Base-by-base conservation (phyloP, 805 yeast genomes). In the Saccharomycopsis schoenii region DNA sequence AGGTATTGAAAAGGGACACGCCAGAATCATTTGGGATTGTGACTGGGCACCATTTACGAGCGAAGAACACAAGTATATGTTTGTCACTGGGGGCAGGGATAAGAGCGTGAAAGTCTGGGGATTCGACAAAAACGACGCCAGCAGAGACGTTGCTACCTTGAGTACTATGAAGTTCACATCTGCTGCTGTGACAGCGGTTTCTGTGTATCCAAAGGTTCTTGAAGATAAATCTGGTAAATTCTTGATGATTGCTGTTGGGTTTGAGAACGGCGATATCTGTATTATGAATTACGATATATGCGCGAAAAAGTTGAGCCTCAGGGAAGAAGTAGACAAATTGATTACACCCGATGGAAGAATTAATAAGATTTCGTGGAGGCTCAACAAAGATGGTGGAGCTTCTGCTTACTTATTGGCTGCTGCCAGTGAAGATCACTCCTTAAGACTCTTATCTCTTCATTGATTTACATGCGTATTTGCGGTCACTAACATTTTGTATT, bases 1-100 rank as follows among this genome's bases (percentile, higher is more conserved):
- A 55, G 66, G 73, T 19, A 78, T 80, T 60, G 82, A 82, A 41
- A 89, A 87, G 70, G 97, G 97, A 0, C 99, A 96, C 69, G 72
- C 86, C 1, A 83, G 97, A 72, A 93, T 94, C 67, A 83, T 94
- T 52, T 96, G 99, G 99, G 98, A 94, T 74, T 85, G 93, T 70
- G 81, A 88, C 43, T 94, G 97, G 97, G 75, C 85, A 0, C 89
- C 91, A 4, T 74, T 68, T 2, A 69, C 69, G 57, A 79, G 76
- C 8, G 57, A 66, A n/a, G 42, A 60, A 2, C 65, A 67, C 12
- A 70, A 70, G 2, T 50, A 58, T 29, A 70, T 71, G n/a, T 92
- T 93, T 68, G 78, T 88, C 15, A 92, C 97, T 0, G 96, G 86
- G 0, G 86, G 96, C 1, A 82, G 99, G 71, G 99, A 94, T 71